phyloP scores from a whole-genome alignment of 2,329 filamentous ascomycete genomes.

The Aspergillus sergii region DNA sequence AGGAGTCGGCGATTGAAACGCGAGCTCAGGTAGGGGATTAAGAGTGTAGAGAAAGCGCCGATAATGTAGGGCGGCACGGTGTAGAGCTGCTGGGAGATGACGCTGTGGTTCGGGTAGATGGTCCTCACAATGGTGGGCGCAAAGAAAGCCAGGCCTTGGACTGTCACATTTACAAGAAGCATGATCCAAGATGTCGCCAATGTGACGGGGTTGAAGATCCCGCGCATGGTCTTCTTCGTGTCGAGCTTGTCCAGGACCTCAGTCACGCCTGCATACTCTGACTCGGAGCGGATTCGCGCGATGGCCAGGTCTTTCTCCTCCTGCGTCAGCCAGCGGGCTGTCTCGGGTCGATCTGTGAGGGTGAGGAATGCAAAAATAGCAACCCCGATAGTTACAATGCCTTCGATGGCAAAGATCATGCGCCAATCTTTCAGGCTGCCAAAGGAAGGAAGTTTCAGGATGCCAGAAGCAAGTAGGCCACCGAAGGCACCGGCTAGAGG shows the following conservation, averaged over 20 bases:
- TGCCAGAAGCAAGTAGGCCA: conserved; percentile 65
- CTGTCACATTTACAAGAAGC: conserved; percentile 70
- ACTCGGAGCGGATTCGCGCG: conserved; percentile 62
- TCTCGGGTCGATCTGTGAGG: conserved; percentile 69
- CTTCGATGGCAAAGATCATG: conserved; percentile 74
- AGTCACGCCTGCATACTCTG: conserved; percentile 65
- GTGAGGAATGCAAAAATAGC: conserved; percentile 65
- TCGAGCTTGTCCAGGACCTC: conserved; percentile 67
- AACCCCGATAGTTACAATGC: conserved; percentile 63
- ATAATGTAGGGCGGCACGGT: conserved; percentile 73
- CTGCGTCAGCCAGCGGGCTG: conserved; percentile 65
- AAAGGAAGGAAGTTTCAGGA: conserved; percentile 63
- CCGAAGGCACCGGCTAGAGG: conserved; percentile 73
- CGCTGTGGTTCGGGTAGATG: conserved; percentile 63
- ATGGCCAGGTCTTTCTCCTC: conserved; percentile 69
- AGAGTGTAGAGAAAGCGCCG: conserved; percentile 66
- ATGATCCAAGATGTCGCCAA: conserved; percentile 56
- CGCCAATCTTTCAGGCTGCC: conserved; percentile 62
- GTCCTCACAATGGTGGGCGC: conserved; percentile 69
- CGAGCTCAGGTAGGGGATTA: conserved; percentile 65
- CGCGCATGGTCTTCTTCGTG: conserved; percentile 59
- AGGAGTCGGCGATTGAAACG: conserved; percentile 61
- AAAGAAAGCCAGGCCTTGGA: conserved; percentile 72
- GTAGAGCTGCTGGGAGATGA: conserved; percentile 67
- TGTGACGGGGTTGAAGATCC: conserved; percentile 66